phyloP scores from a whole-genome alignment of 2,329 filamentous ascomycete species.

The Verticillium alfalfae region DNA sequence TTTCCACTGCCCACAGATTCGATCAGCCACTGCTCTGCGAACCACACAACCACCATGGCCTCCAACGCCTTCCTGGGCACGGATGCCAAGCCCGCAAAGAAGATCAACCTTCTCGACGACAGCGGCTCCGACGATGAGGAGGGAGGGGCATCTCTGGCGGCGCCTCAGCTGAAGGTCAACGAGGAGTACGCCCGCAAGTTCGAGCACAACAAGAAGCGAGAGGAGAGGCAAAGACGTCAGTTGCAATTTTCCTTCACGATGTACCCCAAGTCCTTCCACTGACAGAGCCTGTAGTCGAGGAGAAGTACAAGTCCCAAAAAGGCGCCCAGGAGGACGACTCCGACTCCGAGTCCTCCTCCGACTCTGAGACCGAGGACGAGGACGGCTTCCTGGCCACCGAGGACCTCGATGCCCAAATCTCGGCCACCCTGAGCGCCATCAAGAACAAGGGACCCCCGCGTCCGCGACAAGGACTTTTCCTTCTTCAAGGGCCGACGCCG shows the following conservation, averaged over 20 bases:
- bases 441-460: conserved; percentile 80
- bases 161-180: conserved; percentile 69
- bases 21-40: neutral
- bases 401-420: conserved; percentile 80
- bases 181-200: conserved; percentile 83
- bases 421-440: conserved; percentile 81
- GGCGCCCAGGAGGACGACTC: conserved; percentile 38
- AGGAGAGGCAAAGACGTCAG: conserved; percentile 70
- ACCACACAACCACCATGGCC: neutral
- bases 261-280: too few relatives aligned
- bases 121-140: conserved; percentile 42
- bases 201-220: conserved; percentile 95
- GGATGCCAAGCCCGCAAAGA: conserved; percentile 21
- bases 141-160: conserved; percentile 22
- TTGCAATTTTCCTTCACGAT: conserved; percentile 5
- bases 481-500: conserved; percentile 56
- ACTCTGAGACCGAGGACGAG: conserved; percentile 83
- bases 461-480: conserved; percentile 74
- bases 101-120: conserved; percentile 49
- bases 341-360: conserved; percentile 59
- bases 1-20: neutral
- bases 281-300: conserved; percentile 60
- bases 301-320: conserved; percentile 62
- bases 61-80: neutral
- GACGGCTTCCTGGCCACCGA: conserved; percentile 81